A percentile compares a stretch with the other conserved stretches of the same genome.
Evolutionary conservation across 306 rosid species (phyloP).

Genomic region (Corylus heterophylla): DNA sequence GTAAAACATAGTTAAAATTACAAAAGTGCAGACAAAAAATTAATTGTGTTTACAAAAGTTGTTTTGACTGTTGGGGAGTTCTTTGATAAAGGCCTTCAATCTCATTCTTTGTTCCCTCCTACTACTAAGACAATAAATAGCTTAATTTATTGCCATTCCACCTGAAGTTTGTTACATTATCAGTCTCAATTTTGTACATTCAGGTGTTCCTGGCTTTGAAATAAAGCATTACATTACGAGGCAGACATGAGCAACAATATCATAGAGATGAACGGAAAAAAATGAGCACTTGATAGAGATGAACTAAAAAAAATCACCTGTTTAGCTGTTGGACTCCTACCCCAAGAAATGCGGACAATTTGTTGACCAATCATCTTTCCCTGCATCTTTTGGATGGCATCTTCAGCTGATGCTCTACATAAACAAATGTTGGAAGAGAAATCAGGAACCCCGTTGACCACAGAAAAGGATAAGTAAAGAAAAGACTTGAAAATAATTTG

Average conservation of each 20-base stretch:
- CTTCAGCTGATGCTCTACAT: conserved; percentile 80
- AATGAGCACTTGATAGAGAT: conserved; percentile 3
- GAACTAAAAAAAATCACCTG: conserved; percentile 55
- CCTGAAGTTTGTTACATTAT: neutral
- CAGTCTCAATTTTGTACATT: neutral
- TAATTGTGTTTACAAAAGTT: neutral
- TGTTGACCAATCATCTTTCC: conserved; percentile 85
- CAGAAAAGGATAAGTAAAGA: neutral
- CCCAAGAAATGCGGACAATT: conserved; percentile 82
- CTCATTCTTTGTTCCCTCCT: neutral
- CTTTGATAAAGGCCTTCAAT: neutral
- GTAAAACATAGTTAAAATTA: neutral
- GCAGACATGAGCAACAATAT: neutral
- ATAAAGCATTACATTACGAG: neutral
- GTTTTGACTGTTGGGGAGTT: neutral
- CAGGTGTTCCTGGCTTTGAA: neutral
- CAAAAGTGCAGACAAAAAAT: neutral
- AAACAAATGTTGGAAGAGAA: conserved; percentile 14
- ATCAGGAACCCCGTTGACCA: conserved; percentile 25
- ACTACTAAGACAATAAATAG: neutral
- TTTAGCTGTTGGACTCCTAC: conserved; percentile 65
- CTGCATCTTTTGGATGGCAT: conserved; percentile 86
- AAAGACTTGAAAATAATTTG: neutral
- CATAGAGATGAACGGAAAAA: conserved; percentile 2
- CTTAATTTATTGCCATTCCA: neutral